Evolutionary conservation across 306 rosid species (phyloP).

Genomic region (Citrullus amarus): DNA sequence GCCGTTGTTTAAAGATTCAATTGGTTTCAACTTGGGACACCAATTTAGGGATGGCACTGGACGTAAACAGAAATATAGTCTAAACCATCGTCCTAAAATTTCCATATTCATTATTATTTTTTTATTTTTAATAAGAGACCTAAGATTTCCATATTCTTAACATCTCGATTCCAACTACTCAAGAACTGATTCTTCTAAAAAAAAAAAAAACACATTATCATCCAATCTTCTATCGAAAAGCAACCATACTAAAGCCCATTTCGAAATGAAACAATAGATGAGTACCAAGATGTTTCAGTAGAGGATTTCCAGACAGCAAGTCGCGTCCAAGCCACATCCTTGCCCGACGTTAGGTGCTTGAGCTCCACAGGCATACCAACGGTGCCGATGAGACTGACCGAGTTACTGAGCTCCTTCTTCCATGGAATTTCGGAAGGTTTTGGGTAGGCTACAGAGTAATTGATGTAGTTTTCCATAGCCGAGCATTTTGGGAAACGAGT

Average conservation of each 20-base stretch:
- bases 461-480: slow-evolving; percentile 15
- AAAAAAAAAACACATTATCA: neutral
- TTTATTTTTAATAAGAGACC: neutral
- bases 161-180: neutral
- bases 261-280: neutral
- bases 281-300: slow-evolving; percentile 52
- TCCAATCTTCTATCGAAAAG: neutral
- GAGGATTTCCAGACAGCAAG: slow-evolving; percentile 69
- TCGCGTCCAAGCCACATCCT: slow-evolving; percentile 71
- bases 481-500: slow-evolving; percentile 32
- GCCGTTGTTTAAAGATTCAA: neutral
- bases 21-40: neutral
- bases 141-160: neutral
- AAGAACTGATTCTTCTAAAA: neutral
- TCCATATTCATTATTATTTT: neutral
- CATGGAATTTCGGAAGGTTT: slow-evolving; percentile 71
- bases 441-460: slow-evolving; percentile 29
- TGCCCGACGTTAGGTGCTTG: slow-evolving; percentile 69
- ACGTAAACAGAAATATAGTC: neutral
- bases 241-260: neutral
- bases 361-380: slow-evolving; percentile 62
- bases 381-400: slow-evolving; percentile 63
- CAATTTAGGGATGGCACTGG: neutral
- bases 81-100: neutral
- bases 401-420: slow-evolving; percentile 75